Evolutionary conservation across 352 stramenopile species (phyloP).

Genomic region (Pilasporangium apinafurcum): DNA sequence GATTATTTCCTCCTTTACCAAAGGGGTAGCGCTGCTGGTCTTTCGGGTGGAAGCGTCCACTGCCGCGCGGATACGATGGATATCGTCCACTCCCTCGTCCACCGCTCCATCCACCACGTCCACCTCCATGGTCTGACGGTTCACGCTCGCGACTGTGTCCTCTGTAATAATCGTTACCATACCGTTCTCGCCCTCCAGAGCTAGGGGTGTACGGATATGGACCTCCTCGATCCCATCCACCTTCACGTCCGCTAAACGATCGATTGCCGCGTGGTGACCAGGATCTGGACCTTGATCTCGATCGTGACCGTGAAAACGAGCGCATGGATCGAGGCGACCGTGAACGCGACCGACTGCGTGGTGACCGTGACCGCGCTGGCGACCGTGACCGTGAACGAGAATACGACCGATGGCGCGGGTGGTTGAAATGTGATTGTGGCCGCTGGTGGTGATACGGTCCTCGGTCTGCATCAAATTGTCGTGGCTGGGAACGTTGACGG

Average conservation of each 20-base stretch:
- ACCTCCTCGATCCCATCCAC: slow-evolving; percentile 10
- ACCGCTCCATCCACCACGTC: slow-evolving; percentile 10
- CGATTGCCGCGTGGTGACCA: slow-evolving; percentile 51
- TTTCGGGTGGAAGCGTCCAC: slow-evolving; percentile 36
- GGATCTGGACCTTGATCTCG: slow-evolving; percentile 35
- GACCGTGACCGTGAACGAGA: slow-evolving; percentile 56
- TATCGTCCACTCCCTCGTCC: slow-evolving; percentile 10
- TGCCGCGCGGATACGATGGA: slow-evolving; percentile 9
- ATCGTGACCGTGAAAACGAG: slow-evolving; percentile 43
- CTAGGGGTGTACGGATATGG: slow-evolving; percentile 6
- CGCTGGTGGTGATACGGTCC: slow-evolving; percentile 21
- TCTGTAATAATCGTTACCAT: slow-evolving; percentile 24
- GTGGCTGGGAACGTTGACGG: slow-evolving; percentile 15
- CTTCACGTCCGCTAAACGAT: slow-evolving; percentile 18
- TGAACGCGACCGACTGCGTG: slow-evolving; percentile 18
- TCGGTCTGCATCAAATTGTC: slow-evolving; percentile 15
- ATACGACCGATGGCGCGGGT: slow-evolving; percentile 35
- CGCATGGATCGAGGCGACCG: slow-evolving; percentile 30
- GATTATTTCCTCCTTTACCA: neutral
- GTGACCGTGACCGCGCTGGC: slow-evolving; percentile 24
- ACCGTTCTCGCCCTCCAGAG: slow-evolving; percentile 6
- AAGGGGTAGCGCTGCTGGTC: slow-evolving; percentile 17
- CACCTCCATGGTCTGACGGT: slow-evolving; percentile 13
- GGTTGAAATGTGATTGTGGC: slow-evolving; percentile 27
- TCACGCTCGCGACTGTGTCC: slow-evolving; percentile 22